Conservation (phyloP, 768 basidiomycete species). For the Suillus variegatus region DNA sequence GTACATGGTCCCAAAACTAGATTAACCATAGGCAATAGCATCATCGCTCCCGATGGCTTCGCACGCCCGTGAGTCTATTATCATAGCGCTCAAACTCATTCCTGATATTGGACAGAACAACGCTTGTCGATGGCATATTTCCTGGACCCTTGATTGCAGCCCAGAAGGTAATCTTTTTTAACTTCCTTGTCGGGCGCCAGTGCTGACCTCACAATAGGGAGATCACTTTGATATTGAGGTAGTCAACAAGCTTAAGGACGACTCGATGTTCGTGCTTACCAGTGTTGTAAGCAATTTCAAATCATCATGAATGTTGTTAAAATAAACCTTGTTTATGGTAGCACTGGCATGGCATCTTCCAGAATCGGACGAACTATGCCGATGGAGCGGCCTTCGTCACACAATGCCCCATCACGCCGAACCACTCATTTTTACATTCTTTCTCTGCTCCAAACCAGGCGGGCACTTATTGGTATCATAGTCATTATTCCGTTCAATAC, state of each 20-base stretch:
- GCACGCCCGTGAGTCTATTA: conserved; percentile 32
- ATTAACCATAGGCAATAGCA: conserved; percentile 38
- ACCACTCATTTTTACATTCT: conserved; percentile 21
- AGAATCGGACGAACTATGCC: conserved; percentile 34
- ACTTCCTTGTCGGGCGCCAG: background rate
- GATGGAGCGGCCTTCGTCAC: background rate
- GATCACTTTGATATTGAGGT: conserved; percentile 45
- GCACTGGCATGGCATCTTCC: conserved; percentile 60
- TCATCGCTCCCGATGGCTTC: conserved; percentile 51
- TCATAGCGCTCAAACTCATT: background rate
- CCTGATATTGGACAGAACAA: background rate
- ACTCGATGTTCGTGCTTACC: conserved; percentile 48
- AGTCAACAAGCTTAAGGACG: conserved; percentile 43
- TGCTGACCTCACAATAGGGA: conserved; percentile 28
- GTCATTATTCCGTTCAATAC: conserved; percentile 40
- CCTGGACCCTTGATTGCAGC: background rate
- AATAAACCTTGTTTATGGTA: conserved; percentile 15
- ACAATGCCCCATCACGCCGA: conserved; percentile 21
- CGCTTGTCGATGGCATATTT: background rate
- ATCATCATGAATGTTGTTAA: background rate
- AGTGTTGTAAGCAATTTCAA: conserved; percentile 42
- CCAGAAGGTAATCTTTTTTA: background rate
- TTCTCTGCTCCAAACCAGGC: conserved; percentile 24
- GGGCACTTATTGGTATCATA: conserved; percentile 38
- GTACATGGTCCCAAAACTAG: conserved; percentile 22